phyloP scores from a whole-genome alignment of 331 rosid species.

The Rosa hybrid region DNA sequence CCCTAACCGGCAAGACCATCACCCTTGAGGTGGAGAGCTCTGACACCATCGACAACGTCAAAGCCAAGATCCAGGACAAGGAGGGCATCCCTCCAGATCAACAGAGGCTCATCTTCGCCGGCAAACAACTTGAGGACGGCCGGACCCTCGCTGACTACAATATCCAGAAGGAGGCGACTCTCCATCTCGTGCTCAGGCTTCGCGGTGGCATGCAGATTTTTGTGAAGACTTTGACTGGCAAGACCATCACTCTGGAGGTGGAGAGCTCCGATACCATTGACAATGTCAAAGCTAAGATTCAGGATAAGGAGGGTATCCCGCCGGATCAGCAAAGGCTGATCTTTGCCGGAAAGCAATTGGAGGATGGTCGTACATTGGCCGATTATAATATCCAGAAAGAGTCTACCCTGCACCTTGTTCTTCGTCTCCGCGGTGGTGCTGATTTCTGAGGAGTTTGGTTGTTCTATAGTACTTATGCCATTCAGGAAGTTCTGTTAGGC shows the following conservation, averaged over 20 bases:
- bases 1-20: background rate
- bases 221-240: background rate
- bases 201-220: background rate
- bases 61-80: background rate
- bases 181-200: background rate
- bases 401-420: background rate
- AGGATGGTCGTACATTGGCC: background rate
- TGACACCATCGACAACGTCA: background rate
- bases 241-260: background rate
- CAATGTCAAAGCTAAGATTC: background rate
- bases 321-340: background rate
- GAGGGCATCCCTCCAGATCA: background rate
- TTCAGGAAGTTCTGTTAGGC: background rate
- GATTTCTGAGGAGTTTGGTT: background rate
- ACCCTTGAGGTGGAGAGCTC: background rate
- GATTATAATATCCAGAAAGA: background rate
- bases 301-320: background rate
- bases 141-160: background rate
- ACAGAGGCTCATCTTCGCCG: background rate
- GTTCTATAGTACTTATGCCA: background rate
- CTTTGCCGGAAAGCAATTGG: background rate
- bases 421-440: background rate
- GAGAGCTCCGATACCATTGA: background rate
- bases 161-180: background rate
- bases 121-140: background rate